Evolutionary conservation across 768 basidiomycete genomes (phyloP), one percentile per base, ranked within the genome.

Genomic region (Hygrophorus russula): DNA sequence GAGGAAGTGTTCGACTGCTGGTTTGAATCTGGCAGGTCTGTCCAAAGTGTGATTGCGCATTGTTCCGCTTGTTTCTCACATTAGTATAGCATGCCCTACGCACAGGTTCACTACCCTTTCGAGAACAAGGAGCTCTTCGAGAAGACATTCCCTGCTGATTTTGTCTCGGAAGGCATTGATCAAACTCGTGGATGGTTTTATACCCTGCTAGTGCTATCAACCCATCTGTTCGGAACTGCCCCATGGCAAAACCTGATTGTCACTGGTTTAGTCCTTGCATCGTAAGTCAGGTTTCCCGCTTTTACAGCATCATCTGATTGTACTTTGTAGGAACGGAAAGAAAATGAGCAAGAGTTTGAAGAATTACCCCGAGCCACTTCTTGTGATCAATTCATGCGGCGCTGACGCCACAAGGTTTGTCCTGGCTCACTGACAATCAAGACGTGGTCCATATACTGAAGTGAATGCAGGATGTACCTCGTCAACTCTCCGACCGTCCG

Each of bases 151-250:
- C 96, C 94, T 2, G 96, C 93, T 3, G 85, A 98, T 56, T 99
- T 99, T 59, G 82, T 98, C 20, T 94, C 87, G 5, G 96, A 99
- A 62, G 94, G 93, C 55, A 94, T 99, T 49, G 96, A 99, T 61
- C 96, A 99, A 64, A 98, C 94, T 19, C 80, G 96, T 53, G 96
- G 96, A 17, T 99, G 96, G 96, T 99, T 99, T 75, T 99, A 99
- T 67, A 98, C 96, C 2, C 65, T 99, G 11, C 78, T 99, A 33
- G 92, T 99, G 3, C 71, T 98, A 18, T 87, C 88, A n/a, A 96
- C 92, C 15, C 93, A 94, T 59, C 71, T 99, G 41, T 97, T 96
- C 56, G 84, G 82, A 36, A 79, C 63, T 44, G 94, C 96, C 2
- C 94, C 96, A 3, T 98, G 96, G 94, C 90, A 93, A 69, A 99